Base-by-base conservation (phyloP, 345 rosid species). In the Salix suchowensis region DNA sequence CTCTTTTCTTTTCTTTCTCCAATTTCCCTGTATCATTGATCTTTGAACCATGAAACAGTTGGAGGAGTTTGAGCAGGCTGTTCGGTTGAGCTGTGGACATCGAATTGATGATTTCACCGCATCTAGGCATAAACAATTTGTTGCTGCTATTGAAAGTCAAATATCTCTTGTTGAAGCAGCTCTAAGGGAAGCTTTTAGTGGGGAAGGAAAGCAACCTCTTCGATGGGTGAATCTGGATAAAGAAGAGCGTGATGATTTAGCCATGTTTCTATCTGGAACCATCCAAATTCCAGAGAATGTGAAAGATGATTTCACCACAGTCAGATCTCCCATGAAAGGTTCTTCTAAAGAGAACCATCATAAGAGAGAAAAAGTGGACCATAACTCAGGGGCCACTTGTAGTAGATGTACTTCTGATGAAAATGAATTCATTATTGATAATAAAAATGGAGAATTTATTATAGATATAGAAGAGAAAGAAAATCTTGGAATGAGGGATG, bases 51-150 rank as follows among this genome's bases (percentile, higher is more conserved):
- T 78, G 80, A 81, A 75, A 76, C 85, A 94, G 97, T 73, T 90
- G 90, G 97, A 94, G 62, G 97, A 88, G 85, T 94, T 91, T 78
- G 98, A 90, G 87, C 90, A 83, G 75, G 98, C 94, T 28, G 87
- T 90, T 64, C 78, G 86, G 82, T 79, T 87, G 83, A 92, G 93
- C 77, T 85, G 87, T 80, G 85, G 90, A 68, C 82, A 85, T 65
- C 78, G 83, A 19, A 76, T 75, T 39, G 87, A 92, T 62, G 89
- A 88, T 70, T 78, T 71, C 74, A 81, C 91, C 1, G 78, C 90
- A 70, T 83, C 89, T 18, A 87, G 95, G 80, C 98, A 92, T 76
- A 82, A 81, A 67, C 97, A 92, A 68, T 94, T 94, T 84, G 82
- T 92, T 9, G 46, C 84, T 13, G 98, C 96, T 48, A 89, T 94